A percentile compares a stretch with the other conserved stretches of the same genome.
Conservation (phyloP, 2,329 filamentous ascomycete species). For the Clonostachys sp. region DNA sequence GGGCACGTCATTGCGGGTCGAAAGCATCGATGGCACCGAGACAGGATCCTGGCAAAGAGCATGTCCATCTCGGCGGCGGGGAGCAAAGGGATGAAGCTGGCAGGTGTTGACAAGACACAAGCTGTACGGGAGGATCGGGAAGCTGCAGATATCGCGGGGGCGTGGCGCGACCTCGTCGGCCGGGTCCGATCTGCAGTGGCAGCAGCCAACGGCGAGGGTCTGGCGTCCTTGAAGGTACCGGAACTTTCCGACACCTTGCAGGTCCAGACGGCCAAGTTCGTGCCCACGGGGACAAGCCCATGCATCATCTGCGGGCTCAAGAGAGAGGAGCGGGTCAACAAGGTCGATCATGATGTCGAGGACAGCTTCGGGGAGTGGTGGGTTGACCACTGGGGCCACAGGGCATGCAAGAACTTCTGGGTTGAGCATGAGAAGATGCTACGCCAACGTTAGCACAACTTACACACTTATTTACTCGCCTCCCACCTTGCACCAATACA, state of each 20-base stretch:
- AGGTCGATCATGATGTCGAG: slow-evolving; percentile 71
- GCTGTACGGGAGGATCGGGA: slow-evolving; percentile 80
- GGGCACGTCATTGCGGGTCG: slow-evolving; percentile 82
- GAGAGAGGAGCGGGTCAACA: slow-evolving; percentile 75
- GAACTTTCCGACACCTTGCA: slow-evolving; percentile 67
- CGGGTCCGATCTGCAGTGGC: slow-evolving; percentile 69
- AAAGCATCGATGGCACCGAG: slow-evolving; percentile 85
- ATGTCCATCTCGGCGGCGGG: slow-evolving; percentile 82
- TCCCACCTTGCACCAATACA: too few relatives aligned
- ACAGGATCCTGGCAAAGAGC: slow-evolving; percentile 76
- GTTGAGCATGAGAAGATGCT: slow-evolving; percentile 66
- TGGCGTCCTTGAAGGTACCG: slow-evolving; percentile 53
- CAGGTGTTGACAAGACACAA: slow-evolving; percentile 79
- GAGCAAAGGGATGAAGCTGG: slow-evolving; percentile 85
- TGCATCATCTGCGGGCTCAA: slow-evolving; percentile 87
- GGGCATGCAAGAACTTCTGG: slow-evolving; percentile 83
- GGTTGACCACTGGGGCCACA: slow-evolving; percentile 83
- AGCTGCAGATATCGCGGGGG: slow-evolving; percentile 68
- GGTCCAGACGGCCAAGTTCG: slow-evolving; percentile 67
- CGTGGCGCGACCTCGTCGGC: slow-evolving; percentile 74
- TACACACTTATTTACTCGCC: too few relatives aligned
- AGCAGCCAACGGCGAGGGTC: slow-evolving; percentile 56
- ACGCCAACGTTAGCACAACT: slow-evolving; percentile 52
- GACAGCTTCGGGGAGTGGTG: slow-evolving; percentile 98
- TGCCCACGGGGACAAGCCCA: slow-evolving; percentile 65